Percentiles rank a stretch among this genome's conserved stretches.
phyloP scores from a whole-genome alignment of 2,329 filamentous ascomycete genomes.

The Fusarium praegraminearum region DNA sequence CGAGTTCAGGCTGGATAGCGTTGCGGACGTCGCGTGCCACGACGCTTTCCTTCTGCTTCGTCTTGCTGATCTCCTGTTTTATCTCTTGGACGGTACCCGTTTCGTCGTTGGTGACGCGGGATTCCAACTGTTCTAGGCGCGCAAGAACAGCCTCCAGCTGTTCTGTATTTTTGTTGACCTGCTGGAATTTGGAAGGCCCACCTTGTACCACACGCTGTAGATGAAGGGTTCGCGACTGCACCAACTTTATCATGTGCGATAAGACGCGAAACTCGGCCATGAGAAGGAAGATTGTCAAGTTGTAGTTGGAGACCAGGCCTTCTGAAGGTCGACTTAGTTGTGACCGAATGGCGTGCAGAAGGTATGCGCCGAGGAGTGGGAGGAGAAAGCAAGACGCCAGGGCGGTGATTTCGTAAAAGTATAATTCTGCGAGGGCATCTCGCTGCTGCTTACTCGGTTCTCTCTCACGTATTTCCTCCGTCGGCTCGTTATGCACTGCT shows the following conservation, averaged over 20 bases:
- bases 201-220: conserved; percentile 78
- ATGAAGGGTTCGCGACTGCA: conserved; percentile 82
- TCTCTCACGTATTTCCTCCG: conserved; percentile 25
- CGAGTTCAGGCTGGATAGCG: conserved; percentile 81
- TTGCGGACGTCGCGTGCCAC: conserved; percentile 71
- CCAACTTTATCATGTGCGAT: conserved; percentile 82
- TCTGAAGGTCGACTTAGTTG: conserved; percentile 87
- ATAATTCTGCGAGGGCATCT: conserved; percentile 72
- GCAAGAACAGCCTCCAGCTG: conserved; percentile 69
- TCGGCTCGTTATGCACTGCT: conserved; percentile 35
- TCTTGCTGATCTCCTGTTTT: conserved; percentile 50
- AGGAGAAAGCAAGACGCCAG: conserved; percentile 82
- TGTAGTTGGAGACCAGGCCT: conserved; percentile 90
- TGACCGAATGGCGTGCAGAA: conserved; percentile 83
- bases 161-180: conserved; percentile 50
- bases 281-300: conserved; percentile 89
- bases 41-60: conserved; percentile 58
- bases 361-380: conserved; percentile 82
- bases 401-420: conserved; percentile 79
- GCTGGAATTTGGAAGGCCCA: conserved; percentile 57
- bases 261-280: conserved; percentile 87
- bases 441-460: conserved; percentile 45
- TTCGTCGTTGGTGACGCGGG: conserved; percentile 54
- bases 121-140: conserved; percentile 78
- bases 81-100: conserved; percentile 45